These are phyloP conservation scores for Collybia mongolica DNA, from an alignment of 768 basidiomycete species.

Conservation along the genomic window DNA sequence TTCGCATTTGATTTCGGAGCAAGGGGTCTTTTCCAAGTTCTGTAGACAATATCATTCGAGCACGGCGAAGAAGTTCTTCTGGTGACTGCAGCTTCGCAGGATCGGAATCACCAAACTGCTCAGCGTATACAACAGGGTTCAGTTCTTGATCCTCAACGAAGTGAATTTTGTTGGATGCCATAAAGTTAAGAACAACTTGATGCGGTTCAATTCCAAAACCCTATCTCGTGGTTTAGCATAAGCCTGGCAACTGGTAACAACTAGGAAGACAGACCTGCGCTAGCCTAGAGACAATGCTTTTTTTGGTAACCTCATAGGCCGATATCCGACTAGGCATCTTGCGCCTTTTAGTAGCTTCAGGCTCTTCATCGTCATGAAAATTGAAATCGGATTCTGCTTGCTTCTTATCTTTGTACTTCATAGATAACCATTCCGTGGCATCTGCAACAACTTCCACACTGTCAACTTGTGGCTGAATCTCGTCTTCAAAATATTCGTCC, in stretches of 20 bases:
- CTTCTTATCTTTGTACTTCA: constrained; percentile 80
- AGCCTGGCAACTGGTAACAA: neutral
- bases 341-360: constrained; percentile 52
- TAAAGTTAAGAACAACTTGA: constrained; percentile 84
- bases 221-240: constrained; percentile 34
- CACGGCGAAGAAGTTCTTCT: constrained; percentile 69
- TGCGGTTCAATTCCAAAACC: constrained; percentile 82
- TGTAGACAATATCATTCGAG: constrained; percentile 81
- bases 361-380: constrained; percentile 72
- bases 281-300: constrained; percentile 70
- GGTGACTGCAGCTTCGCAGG: constrained; percentile 52
- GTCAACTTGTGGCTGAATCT: constrained; percentile 66
- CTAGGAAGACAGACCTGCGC: constrained; percentile 62
- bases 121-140: constrained; percentile 78
- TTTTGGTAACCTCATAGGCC: constrained; percentile 82
- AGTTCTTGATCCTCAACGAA: constrained; percentile 82
- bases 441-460: constrained; percentile 90
- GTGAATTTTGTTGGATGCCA: constrained; percentile 55
- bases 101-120: constrained; percentile 79
- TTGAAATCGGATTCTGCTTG: constrained; percentile 59
- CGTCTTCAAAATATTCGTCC: constrained; percentile 76
- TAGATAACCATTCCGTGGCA: constrained; percentile 84
- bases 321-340: constrained; percentile 86
- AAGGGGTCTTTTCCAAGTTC: constrained; percentile 94
- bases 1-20: constrained; percentile 75